Evolutionary conservation across 331 rosid genomes (phyloP).

Genomic region (Quercus lobata): DNA sequence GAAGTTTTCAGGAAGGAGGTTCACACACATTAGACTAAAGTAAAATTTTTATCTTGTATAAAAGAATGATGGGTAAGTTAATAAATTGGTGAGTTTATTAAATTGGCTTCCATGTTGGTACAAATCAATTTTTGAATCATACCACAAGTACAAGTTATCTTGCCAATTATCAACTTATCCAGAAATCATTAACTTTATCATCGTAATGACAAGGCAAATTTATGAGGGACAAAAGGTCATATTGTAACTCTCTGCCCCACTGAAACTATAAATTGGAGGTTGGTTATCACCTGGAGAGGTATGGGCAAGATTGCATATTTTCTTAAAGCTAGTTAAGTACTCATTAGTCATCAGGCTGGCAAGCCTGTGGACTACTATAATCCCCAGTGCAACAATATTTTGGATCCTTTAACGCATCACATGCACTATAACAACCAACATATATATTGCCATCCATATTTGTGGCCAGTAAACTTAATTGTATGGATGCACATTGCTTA

Average conservation of each 20-base stretch:
- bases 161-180: too few relatives aligned
- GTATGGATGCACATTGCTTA: constrained; percentile 19
- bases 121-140: too few relatives aligned
- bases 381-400: too few relatives aligned
- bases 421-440: constrained; percentile 1
- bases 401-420: background rate
- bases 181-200: too few relatives aligned
- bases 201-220: background rate
- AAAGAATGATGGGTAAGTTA: too few relatives aligned
- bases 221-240: constrained; percentile 25
- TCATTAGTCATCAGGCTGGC: constrained; percentile 1
- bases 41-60: too few relatives aligned
- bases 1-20: fast-evolving
- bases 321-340: constrained; percentile 8
- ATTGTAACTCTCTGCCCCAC: constrained; percentile 22
- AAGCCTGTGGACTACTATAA: too few relatives aligned
- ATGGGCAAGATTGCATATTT: constrained; percentile 19
- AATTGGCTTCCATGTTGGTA: too few relatives aligned
- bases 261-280: constrained; percentile 31
- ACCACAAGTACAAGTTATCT: too few relatives aligned
- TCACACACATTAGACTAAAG: too few relatives aligned
- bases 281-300: constrained; percentile 16
- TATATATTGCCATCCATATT: background rate
- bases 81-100: too few relatives aligned
- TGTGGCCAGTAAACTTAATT: background rate